Percentiles rank a stretch among this genome's conserved stretches.
These are phyloP conservation scores for Irpex lacteus DNA, from an alignment of 1,284 basidiomycete genomes.

Conservation along the genomic window DNA sequence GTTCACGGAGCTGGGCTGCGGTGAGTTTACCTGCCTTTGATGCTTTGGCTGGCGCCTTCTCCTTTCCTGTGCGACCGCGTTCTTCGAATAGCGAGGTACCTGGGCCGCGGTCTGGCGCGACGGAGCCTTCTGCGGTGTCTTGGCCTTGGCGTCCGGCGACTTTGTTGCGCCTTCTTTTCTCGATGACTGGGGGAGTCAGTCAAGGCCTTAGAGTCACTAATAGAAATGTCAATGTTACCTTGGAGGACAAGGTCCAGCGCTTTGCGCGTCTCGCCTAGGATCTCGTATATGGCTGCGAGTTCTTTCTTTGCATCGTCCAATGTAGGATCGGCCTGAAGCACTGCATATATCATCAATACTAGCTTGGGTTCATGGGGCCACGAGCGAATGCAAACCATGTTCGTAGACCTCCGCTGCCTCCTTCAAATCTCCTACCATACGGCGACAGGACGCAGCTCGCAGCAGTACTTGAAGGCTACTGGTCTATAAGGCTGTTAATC, in stretches of 20 bases:
- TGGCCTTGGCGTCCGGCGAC: constrained; percentile 20
- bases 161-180: constrained; percentile 55
- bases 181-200: constrained; percentile 48
- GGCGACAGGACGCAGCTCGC: constrained; percentile 73
- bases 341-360: constrained; percentile 34
- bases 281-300: constrained; percentile 88
- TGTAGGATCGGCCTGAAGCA: constrained; percentile 69
- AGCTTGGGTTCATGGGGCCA: no score
- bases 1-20: constrained; percentile 49
- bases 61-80: constrained; percentile 28
- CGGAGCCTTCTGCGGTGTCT: constrained; percentile 21
- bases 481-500: constrained; percentile 39
- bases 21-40: constrained; percentile 43
- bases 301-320: constrained; percentile 85
- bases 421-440: constrained; percentile 67
- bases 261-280: constrained; percentile 73
- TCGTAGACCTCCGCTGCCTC: constrained; percentile 84
- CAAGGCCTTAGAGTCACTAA: no score
- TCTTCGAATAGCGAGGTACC: constrained; percentile 61
- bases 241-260: constrained; percentile 87
- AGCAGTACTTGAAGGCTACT: constrained; percentile 66
- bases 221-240: constrained; percentile 42
- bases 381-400: constrained; percentile 52
- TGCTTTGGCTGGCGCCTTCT: constrained; percentile 25
- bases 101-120: constrained; percentile 11